phyloP scores from a whole-genome alignment of 768 basidiomycete species.

The Lactarius deliciosus region DNA sequence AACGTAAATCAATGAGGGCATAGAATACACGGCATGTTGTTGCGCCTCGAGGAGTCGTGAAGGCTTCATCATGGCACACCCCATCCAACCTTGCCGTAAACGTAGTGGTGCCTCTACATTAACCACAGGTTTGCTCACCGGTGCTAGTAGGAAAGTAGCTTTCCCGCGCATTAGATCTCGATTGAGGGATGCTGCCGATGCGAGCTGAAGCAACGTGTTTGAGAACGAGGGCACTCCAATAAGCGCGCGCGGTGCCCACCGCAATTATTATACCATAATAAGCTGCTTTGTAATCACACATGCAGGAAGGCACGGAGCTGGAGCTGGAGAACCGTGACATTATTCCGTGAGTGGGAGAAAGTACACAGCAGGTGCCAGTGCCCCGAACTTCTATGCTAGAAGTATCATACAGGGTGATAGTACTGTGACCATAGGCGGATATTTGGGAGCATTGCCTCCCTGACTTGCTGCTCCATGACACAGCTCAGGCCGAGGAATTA shows the following conservation, averaged over 20 bases:
- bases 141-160: neutral
- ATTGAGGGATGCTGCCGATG: neutral
- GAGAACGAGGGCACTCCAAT: neutral
- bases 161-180: neutral
- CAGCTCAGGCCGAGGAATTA: neutral
- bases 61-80: neutral
- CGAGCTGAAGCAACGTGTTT: constrained; percentile 1
- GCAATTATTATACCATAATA: neutral
- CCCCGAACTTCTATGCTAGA: neutral
- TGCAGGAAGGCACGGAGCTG: neutral
- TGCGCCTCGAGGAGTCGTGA: constrained; percentile 6
- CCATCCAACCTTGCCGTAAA: neutral
- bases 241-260: neutral
- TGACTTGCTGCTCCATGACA: neutral
- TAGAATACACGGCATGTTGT: neutral
- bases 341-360: neutral
- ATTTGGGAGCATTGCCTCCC: neutral
- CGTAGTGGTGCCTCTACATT: neutral
- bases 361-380: neutral
- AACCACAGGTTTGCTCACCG: neutral
- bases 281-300: neutral
- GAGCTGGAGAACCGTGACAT: neutral
- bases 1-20: neutral
- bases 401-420: neutral
- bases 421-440: neutral